phyloP scores from a whole-genome alignment of 352 stramenopile species.

The Phytophthora syringae region DNA sequence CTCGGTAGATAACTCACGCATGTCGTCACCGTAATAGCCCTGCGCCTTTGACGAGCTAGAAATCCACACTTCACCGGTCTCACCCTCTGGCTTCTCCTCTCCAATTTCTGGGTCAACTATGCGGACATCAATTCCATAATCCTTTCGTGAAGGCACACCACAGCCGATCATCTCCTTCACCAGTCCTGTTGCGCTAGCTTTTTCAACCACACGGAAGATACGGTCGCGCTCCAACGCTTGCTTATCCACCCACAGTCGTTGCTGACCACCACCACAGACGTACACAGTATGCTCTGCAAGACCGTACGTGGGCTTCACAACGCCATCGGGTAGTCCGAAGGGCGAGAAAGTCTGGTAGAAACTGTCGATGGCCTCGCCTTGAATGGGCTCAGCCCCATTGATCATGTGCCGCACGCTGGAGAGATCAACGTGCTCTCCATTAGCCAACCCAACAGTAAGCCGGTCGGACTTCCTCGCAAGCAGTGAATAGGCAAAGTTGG shows the following conservation, averaged over 20 bases:
- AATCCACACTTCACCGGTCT: conserved; percentile 92
- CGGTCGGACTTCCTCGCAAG: conserved; percentile 93
- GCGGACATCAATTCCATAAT: conserved; percentile 92
- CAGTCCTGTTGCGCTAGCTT: conserved; percentile 5
- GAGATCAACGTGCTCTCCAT: conserved; percentile 83
- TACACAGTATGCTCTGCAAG: conserved; percentile 99
- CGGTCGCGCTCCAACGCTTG: conserved; percentile 85
- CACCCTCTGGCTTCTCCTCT: conserved; percentile 48
- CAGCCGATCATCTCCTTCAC: conserved; percentile 94
- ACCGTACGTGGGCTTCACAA: conserved; percentile 98
- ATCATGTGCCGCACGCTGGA: conserved; percentile 96
- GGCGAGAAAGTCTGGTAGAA: conserved; percentile 92
- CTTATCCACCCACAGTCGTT: conserved; percentile 92
- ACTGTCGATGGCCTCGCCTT: conserved; percentile 81
- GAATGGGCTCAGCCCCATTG: conserved; percentile 98
- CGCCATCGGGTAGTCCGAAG: conserved; percentile 83
- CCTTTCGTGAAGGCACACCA: conserved; percentile 83
- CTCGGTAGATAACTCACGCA: conserved; percentile 80
- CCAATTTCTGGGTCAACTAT: conserved; percentile 92
- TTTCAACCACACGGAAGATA: conserved; percentile 51
- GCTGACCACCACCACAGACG: conserved; percentile 93
- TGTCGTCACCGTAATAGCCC: conserved; percentile 92
- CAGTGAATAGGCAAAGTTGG: conserved; percentile 99
- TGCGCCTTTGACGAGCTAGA: conserved; percentile 91
- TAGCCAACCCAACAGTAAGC: conserved; percentile 33